Conservation (phyloP, 1,284 basidiomycete species). For the Leucoagaricus sp. region DNA sequence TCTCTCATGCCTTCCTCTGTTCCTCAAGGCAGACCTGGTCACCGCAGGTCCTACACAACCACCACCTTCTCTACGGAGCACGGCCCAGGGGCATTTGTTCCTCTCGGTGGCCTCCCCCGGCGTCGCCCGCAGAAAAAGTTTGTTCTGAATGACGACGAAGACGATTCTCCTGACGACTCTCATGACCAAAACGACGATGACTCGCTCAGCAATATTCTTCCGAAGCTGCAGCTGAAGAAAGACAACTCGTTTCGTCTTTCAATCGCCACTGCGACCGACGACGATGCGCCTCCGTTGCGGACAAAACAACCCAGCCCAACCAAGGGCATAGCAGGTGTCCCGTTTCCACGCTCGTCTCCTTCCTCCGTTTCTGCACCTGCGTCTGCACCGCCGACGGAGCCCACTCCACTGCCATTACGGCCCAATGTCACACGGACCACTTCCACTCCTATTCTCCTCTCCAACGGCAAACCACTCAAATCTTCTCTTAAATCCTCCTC, state of each 20-base stretch:
- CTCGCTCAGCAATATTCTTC: slow-evolving; percentile 21
- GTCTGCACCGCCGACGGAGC: slow-evolving; percentile 14
- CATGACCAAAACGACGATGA: slow-evolving; percentile 20
- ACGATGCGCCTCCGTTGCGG: not conserved
- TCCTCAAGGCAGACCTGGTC: slow-evolving; percentile 30
- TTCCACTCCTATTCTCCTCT: slow-evolving; percentile 57
- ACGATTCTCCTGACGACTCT: slow-evolving; percentile 10
- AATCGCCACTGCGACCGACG: not conserved
- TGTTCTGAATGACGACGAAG: slow-evolving; percentile 13
- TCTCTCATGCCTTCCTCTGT: slow-evolving; percentile 28
- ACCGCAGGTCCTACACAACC: slow-evolving; percentile 42
- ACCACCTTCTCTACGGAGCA: not conserved
- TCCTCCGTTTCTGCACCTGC: slow-evolving; percentile 20
- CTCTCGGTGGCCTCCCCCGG: slow-evolving; percentile 52
- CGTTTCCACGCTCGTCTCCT: slow-evolving; percentile 25
- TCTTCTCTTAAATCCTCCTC: slow-evolving; percentile 79
- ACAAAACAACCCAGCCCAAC: not conserved
- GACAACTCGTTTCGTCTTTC: slow-evolving; percentile 18
- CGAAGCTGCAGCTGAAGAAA: slow-evolving; percentile 23
- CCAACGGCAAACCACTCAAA: slow-evolving; percentile 90
- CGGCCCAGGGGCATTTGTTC: slow-evolving; percentile 46
- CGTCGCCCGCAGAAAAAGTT: slow-evolving; percentile 1
- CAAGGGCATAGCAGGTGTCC: slow-evolving; percentile 8
- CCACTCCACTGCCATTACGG: slow-evolving; percentile 24
- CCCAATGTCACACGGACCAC: slow-evolving; percentile 31